A percentile compares a stretch with the other conserved stretches of the same genome.
Conservation (phyloP, 106 monocot species). For the Cymbidium sinense region DNA sequence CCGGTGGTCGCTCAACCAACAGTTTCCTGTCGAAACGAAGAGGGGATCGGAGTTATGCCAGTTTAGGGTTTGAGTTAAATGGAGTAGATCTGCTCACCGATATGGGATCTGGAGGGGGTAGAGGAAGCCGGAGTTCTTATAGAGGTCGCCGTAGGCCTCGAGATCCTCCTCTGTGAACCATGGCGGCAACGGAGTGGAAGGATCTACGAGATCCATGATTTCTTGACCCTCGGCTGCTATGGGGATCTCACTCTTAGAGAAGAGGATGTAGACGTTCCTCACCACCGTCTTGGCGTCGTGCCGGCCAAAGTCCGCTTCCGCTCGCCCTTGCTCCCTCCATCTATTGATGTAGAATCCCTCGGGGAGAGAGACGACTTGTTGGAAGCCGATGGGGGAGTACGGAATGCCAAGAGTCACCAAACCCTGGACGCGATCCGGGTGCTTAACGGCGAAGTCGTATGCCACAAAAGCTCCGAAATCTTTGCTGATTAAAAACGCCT, state of each 20-base stretch:
- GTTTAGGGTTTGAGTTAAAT: background rate
- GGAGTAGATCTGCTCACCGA: conserved; percentile 5
- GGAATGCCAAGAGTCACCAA: conserved; percentile 23
- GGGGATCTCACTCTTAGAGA: conserved; percentile 24
- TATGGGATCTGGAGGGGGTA: conserved; percentile 29
- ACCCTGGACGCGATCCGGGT: conserved; percentile 25
- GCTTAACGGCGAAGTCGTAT: conserved; percentile 20
- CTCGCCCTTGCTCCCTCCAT: conserved; percentile 19
- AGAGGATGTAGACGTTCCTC: conserved; percentile 34
- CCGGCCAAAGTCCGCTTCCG: conserved; percentile 27
- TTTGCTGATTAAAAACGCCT: conserved; percentile 28
- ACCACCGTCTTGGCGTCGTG: conserved; percentile 25
- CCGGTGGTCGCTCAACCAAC: background rate
- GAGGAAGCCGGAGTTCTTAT: conserved; percentile 30
- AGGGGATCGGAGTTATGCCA: background rate
- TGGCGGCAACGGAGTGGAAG: conserved; percentile 23
- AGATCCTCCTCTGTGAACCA: conserved; percentile 38
- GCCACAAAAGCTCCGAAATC: conserved; percentile 32
- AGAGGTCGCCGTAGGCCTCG: conserved; percentile 13
- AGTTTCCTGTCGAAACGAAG: background rate
- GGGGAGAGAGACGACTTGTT: background rate
- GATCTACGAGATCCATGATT: conserved; percentile 38
- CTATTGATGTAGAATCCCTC: conserved; percentile 16
- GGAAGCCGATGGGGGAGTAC: background rate
- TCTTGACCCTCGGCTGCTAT: conserved; percentile 26